phyloP scores from a whole-genome alignment of 352 stramenopile species.

The Phytophthora podocarpi region DNA sequence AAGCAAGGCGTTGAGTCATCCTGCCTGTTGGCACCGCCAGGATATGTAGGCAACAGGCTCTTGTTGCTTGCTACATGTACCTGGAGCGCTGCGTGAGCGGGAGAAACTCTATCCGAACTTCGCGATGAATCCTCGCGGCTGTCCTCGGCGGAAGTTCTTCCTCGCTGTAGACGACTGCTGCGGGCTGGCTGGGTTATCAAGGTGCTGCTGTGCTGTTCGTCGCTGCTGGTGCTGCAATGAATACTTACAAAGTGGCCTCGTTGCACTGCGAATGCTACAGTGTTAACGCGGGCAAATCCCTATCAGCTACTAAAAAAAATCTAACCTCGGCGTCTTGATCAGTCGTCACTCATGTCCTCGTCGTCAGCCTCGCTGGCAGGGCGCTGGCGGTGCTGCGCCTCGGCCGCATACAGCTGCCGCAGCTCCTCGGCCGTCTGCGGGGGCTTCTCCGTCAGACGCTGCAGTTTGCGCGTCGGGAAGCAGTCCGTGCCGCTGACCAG shows the following conservation, averaged over 20 bases:
- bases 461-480: slow-evolving; percentile 65
- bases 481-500: slow-evolving; percentile 66
- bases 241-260: background rate
- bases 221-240: too few relatives aligned
- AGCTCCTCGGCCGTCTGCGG: slow-evolving; percentile 64
- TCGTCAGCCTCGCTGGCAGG: slow-evolving; percentile 33
- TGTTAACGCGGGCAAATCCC: background rate
- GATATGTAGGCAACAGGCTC: too few relatives aligned
- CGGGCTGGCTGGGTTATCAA: too few relatives aligned
- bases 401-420: slow-evolving; percentile 57
- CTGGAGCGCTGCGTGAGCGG: too few relatives aligned
- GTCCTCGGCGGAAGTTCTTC: too few relatives aligned
- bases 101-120: too few relatives aligned
- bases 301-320: slow-evolving; percentile 12
- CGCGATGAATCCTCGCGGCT: too few relatives aligned
- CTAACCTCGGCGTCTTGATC: background rate
- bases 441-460: slow-evolving; percentile 65
- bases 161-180: too few relatives aligned
- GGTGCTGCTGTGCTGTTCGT: too few relatives aligned
- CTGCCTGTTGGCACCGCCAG: too few relatives aligned
- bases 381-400: slow-evolving; percentile 44
- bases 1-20: too few relatives aligned
- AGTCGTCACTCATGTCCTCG: slow-evolving; percentile 34
- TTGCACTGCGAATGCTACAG: background rate
- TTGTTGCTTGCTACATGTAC: too few relatives aligned